Base-by-base conservation (phyloP, 371 early-diverging fungal species). In the Rhizopus arrhizus region DNA sequence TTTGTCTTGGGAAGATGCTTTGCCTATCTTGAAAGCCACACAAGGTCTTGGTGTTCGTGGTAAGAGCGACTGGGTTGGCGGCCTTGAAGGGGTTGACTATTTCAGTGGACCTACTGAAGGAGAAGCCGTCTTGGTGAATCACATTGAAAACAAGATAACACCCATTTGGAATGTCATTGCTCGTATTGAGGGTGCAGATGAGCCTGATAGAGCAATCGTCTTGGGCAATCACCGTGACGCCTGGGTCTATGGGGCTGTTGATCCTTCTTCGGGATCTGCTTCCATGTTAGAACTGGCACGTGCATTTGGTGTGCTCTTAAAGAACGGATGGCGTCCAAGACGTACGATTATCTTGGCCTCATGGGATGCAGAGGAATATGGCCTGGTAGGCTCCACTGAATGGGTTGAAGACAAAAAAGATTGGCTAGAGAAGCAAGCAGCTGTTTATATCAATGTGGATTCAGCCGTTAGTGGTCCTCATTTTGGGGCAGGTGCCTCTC, bases 361-460 rank as follows among this genome's bases (percentile, higher is more conserved):
- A 33, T 89, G 89, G 89, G 89, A 89, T 70, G 89, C 79, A 28
- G 86, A 85, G 56, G 88, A 85, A 56, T 87, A 85, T 68, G 86
- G 88, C 7, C 56, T 81, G 22, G 65, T 87, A 48, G 89, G 89
- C 1, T 85, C 87, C 9, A 89, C 89, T 6, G 89, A 89, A 68
- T 89, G 85, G 85, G 89, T 87, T 0, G 89, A 89, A 62, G 84
- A 88, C 49, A 68, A 86, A 41, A 64, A 78, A 29, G 74, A 73
- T 38, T 80, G 82, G 83, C 70, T 89, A 7, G 70, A 70, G 42
- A 74, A 78, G 9, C 70, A 81, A 46, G 85, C 72, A 1, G 70
- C 84, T 13, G 85, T 78, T 4, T 89, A 89, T 62, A 58, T 89
- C 49, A 87, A 89, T 53, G 77, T 84, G 4, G 89, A 86, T 52